phyloP scores from a whole-genome alignment of 306 rosid species.

The Vigna reflexopilosa region DNA sequence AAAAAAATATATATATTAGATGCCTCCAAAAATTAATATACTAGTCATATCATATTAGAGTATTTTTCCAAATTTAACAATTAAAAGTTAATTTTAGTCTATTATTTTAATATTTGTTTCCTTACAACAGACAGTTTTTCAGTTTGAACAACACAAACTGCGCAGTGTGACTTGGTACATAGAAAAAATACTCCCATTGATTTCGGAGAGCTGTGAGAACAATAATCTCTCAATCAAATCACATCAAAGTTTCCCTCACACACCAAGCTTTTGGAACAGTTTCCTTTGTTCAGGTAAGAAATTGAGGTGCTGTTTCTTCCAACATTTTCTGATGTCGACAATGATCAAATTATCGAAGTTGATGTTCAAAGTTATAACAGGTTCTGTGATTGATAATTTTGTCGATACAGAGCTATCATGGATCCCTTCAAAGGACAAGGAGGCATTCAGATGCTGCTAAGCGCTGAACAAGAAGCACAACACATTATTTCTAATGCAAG shows the following conservation, averaged over 20 bases:
- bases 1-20: too few species aligned
- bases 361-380: not conserved
- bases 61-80: slow-evolving; percentile 5
- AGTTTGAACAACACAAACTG: slow-evolving; percentile 36
- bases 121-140: slow-evolving; percentile 1
- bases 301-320: slow-evolving; percentile 21
- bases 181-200: slow-evolving; percentile 32
- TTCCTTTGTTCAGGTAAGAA: slow-evolving; percentile 37
- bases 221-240: slow-evolving; percentile 31
- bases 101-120: not conserved
- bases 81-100: not conserved
- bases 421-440: slow-evolving; percentile 85
- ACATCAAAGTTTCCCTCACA: slow-evolving; percentile 29
- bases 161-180: slow-evolving; percentile 49
- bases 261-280: slow-evolving; percentile 10
- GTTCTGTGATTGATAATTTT: slow-evolving; percentile 26
- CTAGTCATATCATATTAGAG: not conserved
- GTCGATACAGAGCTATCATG: slow-evolving; percentile 52
- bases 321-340: slow-evolving; percentile 22
- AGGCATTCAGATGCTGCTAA: slow-evolving; percentile 83
- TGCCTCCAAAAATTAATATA: too few species aligned
- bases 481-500: slow-evolving; percentile 72
- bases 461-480: slow-evolving; percentile 92
- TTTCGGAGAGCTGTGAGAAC: slow-evolving; percentile 35
- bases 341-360: not conserved